Conservation (phyloP, 2,329 filamentous ascomycete species). For the Pseudonectria foliicola region DNA sequence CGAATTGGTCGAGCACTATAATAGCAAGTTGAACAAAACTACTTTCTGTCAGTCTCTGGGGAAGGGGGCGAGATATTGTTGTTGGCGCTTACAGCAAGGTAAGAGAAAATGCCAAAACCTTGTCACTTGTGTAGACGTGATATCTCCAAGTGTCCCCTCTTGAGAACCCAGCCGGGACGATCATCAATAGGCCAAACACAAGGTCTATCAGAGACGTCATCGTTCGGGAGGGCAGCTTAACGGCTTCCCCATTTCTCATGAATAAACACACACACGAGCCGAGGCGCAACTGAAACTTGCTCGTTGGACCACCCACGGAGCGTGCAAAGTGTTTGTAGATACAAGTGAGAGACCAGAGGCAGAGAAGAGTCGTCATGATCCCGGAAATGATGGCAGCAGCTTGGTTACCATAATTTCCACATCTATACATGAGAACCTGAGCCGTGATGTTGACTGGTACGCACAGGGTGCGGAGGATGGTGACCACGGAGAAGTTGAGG, state of each 20-base stretch:
- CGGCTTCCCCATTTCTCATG: conserved; percentile 3
- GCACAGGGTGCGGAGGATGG: too few species aligned
- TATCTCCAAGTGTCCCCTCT: background rate
- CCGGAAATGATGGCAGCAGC: too few species aligned
- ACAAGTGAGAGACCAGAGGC: too few species aligned
- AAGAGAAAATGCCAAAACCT: conserved; percentile 9
- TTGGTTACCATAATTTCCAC: too few species aligned
- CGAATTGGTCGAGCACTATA: conserved; percentile 10
- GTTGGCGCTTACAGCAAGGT: conserved; percentile 12
- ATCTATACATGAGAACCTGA: too few species aligned
- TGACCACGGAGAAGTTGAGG: too few species aligned
- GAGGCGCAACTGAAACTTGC: background rate
- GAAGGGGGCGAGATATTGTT: background rate
- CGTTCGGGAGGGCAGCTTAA: too few species aligned
- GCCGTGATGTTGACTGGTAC: too few species aligned
- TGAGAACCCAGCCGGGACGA: conserved; percentile 11
- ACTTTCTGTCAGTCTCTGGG: background rate
- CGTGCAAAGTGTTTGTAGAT: too few species aligned
- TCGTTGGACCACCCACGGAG: too few species aligned
- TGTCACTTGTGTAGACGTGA: too few species aligned
- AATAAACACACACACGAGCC: conserved; percentile 14
- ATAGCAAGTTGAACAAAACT: conserved; percentile 11
- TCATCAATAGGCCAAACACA: conserved; percentile 11
- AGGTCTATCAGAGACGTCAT: conserved; percentile 13
- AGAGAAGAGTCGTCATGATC: too few species aligned